Percentiles rank a stretch among this genome's conserved stretches.
Conservation (phyloP, 1,284 basidiomycete species). For the Fomitopsis betulina region DNA sequence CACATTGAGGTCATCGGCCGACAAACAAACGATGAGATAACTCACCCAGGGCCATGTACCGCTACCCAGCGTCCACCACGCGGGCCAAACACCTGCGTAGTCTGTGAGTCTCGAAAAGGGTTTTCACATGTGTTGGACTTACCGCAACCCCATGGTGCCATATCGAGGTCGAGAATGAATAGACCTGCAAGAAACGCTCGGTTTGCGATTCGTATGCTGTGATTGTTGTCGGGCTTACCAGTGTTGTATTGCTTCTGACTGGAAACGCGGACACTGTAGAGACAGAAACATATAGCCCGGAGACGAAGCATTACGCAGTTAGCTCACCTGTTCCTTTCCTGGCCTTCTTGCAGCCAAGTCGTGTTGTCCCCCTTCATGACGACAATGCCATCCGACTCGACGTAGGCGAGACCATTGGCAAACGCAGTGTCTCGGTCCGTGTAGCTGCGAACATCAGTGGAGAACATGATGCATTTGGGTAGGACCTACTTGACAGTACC, state of each 20-base stretch:
- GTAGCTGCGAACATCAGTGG: constrained; percentile 36
- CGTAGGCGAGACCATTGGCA: constrained; percentile 43
- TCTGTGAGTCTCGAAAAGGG: constrained; percentile 1
- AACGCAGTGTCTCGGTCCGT: constrained; percentile 45
- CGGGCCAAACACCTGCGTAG: constrained; percentile 56
- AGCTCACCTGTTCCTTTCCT: constrained; percentile 53
- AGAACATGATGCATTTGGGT: background rate
- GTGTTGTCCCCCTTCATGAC: constrained; percentile 74
- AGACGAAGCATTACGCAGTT: background rate
- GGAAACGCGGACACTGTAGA: constrained; percentile 52
- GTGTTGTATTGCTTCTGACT: constrained; percentile 54
- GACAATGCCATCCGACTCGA: constrained; percentile 50
- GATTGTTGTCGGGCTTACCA: constrained; percentile 26
- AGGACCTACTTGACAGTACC: constrained; percentile 55
- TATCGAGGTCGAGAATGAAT: constrained; percentile 65
- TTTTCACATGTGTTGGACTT: constrained; percentile 16
- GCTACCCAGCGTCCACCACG: constrained; percentile 56
- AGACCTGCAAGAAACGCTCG: constrained; percentile 24
- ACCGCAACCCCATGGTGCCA: constrained; percentile 73
- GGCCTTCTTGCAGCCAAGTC: constrained; percentile 44
- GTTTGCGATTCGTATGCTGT: background rate
- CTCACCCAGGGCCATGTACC: constrained; percentile 52
- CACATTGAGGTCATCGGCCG: background rate
- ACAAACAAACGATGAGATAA: constrained; percentile 9
- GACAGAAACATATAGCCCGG: too few relatives aligned